Base-by-base conservation (phyloP, 2,329 filamentous ascomycete species). In the Colletotrichum zoysiae region DNA sequence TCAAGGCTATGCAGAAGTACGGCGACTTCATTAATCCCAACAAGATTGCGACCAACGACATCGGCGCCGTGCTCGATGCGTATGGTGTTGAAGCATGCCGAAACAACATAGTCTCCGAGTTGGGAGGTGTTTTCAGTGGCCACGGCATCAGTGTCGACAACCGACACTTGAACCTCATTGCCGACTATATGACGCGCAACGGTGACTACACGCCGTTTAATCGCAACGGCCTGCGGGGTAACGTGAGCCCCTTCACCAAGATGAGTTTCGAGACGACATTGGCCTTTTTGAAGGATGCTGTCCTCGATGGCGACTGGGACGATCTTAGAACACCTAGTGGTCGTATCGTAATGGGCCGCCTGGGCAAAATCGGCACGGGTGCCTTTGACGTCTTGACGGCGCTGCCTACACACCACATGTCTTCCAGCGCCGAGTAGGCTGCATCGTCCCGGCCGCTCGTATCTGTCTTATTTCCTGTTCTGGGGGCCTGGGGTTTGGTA, bases 231-330 rank as follows among this genome's bases (percentile, higher is more conserved):
- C 86, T 99, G 73, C 91, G 90, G 79, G 91, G 93, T 75, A 95
- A 94, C 78, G 92, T 95, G 38, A 95, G 92, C 75, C 95, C 96
- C 0, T 95, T 99, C 77, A 95, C 96, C 83, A 98, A 98, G 88
- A 98, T 98, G 95, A 97, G 94, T 81, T 99, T 98, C 84, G 96
- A 99, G 88, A 99, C 96, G 5, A 99, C 96, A 2, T 89, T 98
- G 50, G 92, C 93, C 0, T 98, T 98, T 86, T 86, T 99, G 78
- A 95, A 93, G 81, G 96, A 98, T 79, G 95, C 96, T 1, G 92
- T 98, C 35, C 85, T 97, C 70, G 94, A 97, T 78, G 91, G 93
- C 61, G 96, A 98, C 81, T 94, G 90, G 87, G 96, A 99, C 81
- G 93, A 96, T 77, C 85, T 99, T 73, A 90, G 88, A 71, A 95